Conservation (phyloP, 192 early-diverging fungal species). For the Mortierella claussenii region DNA sequence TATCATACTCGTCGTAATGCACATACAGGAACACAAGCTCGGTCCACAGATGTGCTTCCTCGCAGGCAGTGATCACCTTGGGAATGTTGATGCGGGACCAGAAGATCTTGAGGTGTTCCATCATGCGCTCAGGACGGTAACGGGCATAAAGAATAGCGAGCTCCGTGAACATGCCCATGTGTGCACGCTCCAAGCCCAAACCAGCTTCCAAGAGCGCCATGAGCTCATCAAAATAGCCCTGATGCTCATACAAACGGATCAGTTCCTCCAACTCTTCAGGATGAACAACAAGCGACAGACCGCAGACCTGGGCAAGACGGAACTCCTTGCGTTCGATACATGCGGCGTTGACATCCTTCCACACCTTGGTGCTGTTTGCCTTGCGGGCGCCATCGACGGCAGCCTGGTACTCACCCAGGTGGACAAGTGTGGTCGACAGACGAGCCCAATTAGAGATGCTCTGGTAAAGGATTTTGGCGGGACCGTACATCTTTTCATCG, state of each 20-base stretch:
- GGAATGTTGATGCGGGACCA: constrained; percentile 99
- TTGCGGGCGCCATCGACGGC: constrained; percentile 99
- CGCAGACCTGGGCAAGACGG: constrained; percentile 98
- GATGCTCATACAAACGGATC: constrained; percentile 86
- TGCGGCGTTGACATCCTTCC: constrained; percentile 99
- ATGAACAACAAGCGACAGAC: constrained; percentile 94
- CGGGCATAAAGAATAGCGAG: constrained; percentile 97
- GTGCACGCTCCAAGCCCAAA: constrained; percentile 95
- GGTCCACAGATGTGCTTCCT: constrained; percentile 94
- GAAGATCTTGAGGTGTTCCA: constrained; percentile 98
- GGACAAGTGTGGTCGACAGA: constrained; percentile 95
- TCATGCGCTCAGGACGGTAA: constrained; percentile 93
- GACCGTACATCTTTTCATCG: constrained; percentile 89
- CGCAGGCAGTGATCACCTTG: constrained; percentile 97
- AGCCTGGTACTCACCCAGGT: constrained; percentile 93
- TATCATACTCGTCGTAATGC: constrained; percentile 99
- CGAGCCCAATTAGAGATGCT: constrained; percentile 98
- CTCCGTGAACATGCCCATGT: constrained; percentile 99
- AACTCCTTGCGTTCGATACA: constrained; percentile 97
- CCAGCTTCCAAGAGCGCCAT: constrained; percentile 93
- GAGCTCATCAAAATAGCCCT: constrained; percentile 92
- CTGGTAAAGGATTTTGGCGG: constrained; percentile 94
- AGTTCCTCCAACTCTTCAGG: constrained; percentile 96
- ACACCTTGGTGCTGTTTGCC: constrained; percentile 98
- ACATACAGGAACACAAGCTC: constrained; percentile 99